Base-by-base conservation (phyloP, 441 rosid species). In the Aquilaria agallochum region DNA sequence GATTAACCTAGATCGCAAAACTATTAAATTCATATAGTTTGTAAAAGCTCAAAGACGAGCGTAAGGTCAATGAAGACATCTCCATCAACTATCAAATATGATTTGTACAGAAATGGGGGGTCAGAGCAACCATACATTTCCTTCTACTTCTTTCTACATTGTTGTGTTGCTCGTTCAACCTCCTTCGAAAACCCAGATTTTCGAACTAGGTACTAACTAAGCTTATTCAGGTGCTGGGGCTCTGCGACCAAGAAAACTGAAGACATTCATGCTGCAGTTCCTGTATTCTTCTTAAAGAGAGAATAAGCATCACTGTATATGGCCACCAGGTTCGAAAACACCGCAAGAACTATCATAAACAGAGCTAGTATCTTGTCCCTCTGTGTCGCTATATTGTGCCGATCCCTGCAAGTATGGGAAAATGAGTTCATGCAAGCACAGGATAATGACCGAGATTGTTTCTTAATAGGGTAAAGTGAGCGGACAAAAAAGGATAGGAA, bases 261-360 rank as follows among this genome's bases (percentile, higher is more conserved):
- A 1, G 27, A 36, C 42, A 36, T 5, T 36, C 42, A 36, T 36
- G 42, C 5, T 40, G 45, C 45, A 40, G 2, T 40, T 7, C 7
- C 45, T 40, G 10, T 2, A 40, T 40, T 40, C 45, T 40, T 40
- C 45, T 40, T 40, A 2, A 75, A 71, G 12, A 70, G 56, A 4
- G 75, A 72, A 50, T 66, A 75, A 0, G 75, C 79, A 68, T 75
- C 75, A 9, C 79, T 75, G 65, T 75, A 73, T 27, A 78, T 74
- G 20, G 82, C 78, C 1, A 74, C 72, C 42, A 68, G 65, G 33
- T 65, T 74, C 2, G 82, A 56, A 53, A 72, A 5, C 33, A 80
- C 81, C 4, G 84, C 84, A 62, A 80, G 75, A 63, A 74, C 68
- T 3, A 80, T 76, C 84, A 80, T 74, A 59, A 76, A 67, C 1